These are phyloP conservation scores for Globisporangium rhizosaccharum DNA, from an alignment of 352 stramenopile species.

Conservation along the genomic window DNA sequence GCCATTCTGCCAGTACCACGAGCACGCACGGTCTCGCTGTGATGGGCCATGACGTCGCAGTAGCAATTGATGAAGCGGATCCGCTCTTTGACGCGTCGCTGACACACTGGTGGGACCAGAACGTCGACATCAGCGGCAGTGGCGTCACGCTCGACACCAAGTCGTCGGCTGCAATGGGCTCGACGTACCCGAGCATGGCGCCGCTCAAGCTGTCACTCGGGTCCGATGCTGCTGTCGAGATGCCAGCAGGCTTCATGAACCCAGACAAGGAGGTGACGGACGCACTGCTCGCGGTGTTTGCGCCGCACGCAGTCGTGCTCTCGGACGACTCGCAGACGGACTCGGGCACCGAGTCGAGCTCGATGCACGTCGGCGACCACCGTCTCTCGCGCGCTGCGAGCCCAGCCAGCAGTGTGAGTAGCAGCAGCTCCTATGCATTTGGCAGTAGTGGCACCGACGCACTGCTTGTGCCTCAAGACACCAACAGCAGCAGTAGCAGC, in stretches of 20 bases:
- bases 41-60: not conserved
- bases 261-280: constrained; percentile 20
- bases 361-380: not conserved
- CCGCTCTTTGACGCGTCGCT: constrained; percentile 9
- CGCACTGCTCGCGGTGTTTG: constrained; percentile 19
- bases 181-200: constrained; percentile 8
- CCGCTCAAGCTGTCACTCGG: constrained; percentile 6
- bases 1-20: too few species aligned
- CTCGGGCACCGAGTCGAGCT: constrained; percentile 12
- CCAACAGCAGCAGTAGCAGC: not conserved
- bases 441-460: not conserved
- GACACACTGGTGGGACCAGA: constrained; percentile 5
- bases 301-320: constrained; percentile 15
- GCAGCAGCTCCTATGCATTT: not conserved
- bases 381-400: constrained; percentile 2
- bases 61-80: not conserved
- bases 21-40: not conserved
- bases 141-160: not conserved
- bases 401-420: constrained; percentile 3
- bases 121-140: not conserved
- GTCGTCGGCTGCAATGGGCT: not conserved
- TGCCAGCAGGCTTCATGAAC: not conserved
- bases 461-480: not conserved
- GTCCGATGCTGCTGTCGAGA: not conserved
- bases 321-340: constrained; percentile 28